Base-by-base conservation (phyloP, 164 flowering plant genomes). In the Santalum album region DNA sequence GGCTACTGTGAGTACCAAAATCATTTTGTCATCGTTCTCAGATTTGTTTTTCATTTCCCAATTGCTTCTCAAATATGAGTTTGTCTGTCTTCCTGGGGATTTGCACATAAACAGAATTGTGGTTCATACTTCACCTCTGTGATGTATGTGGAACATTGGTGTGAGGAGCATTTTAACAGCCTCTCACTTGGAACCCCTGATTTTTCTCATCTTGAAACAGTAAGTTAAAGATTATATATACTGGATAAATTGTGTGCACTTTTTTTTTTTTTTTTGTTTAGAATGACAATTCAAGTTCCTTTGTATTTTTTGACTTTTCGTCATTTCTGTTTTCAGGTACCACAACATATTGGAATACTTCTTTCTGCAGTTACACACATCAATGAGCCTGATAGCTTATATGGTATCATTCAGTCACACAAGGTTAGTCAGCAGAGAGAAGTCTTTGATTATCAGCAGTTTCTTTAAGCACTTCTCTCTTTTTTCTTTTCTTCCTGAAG, bases 61-160 rank as follows among this genome's bases (percentile, higher is more conserved):
- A n/a, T 43, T 32, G 0, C 14, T 18, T 19, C 23, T 20, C 35
- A 23, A 5, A 6, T 49, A 12, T 12, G 7, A 12, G 43, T 12
- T 24, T 24, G 23, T 53, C 12, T 29, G 14, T 53, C 49, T 67
- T 20, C 14, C 49, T 54, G 42, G 39, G 42, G 51, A 24, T 61
- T 14, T 73, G n/a, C n/a, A n/a, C n/a, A n/a, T n/a, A n/a, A 54
- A 54, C 79, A 92, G 99, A 63, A 53, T 47, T 89, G 85, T 79
- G 97, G 97, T 18, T 74, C 91, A 19, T 90, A 82, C 75, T 90
- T 94, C 58, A 83, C 99, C 17, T 70, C 99, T 52, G 68, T 86
- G 32, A 60, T 94, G 82, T 94, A 94, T 60, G 90, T 94, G 67
- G 99, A 94, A 69, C 77, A 90, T 65, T 94, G 99, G 99, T 94